phyloP scores from a whole-genome alignment of 257 asterid species.

The Perilla frutescens region DNA sequence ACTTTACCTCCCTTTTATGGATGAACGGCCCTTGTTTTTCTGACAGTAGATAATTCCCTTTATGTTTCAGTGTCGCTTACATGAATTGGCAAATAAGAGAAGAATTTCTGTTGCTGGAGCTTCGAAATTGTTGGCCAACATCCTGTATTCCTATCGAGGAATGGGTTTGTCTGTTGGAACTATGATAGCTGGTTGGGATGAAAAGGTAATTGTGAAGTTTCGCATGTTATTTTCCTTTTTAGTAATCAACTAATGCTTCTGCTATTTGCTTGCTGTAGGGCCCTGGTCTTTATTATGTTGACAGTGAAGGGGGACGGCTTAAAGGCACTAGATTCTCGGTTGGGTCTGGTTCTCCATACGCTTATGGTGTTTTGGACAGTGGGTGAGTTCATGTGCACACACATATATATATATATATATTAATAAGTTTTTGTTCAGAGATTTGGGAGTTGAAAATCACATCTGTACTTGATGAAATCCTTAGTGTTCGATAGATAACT shows the following conservation, averaged over 20 bases:
- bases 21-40: too few species aligned
- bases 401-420: too few species aligned
- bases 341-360: constrained; percentile 99
- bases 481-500: too few species aligned
- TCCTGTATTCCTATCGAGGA: constrained; percentile 89
- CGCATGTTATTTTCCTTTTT: not conserved
- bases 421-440: too few species aligned
- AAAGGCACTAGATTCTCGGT: constrained; percentile 95
- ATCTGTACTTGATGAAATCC: too few species aligned
- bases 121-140: constrained; percentile 68
- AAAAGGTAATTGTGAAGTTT: constrained; percentile 56
- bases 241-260: constrained; percentile 14
- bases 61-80: constrained; percentile 79
- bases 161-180: constrained; percentile 69
- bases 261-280: constrained; percentile 61
- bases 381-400: constrained; percentile 59
- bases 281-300: constrained; percentile 92
- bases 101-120: constrained; percentile 72
- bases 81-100: constrained; percentile 94
- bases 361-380: constrained; percentile 90
- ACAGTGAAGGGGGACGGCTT: constrained; percentile 97
- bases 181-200: constrained; percentile 99
- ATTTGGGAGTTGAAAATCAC: too few species aligned
- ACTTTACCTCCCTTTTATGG: not conserved
- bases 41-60: constrained; percentile 5